Percentiles rank a stretch among this genome's conserved stretches.
Conservation (phyloP, 148 eudicot genomes). For the Hydrangea macrophylla region DNA sequence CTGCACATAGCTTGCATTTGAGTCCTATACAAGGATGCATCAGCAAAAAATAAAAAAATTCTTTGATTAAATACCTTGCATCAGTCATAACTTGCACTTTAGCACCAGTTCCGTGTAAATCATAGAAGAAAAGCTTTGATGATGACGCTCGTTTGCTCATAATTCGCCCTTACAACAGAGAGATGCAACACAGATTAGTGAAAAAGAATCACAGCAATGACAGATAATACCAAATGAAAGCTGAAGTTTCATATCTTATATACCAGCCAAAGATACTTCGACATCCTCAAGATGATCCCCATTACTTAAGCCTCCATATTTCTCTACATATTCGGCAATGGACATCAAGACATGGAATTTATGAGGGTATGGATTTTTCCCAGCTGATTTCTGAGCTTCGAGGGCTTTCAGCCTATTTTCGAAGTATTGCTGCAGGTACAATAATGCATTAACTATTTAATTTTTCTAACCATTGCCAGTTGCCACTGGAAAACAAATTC, state of each 20-base stretch:
- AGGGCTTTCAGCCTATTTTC: slow-evolving; percentile 78
- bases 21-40: background rate
- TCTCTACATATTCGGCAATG: slow-evolving; percentile 51
- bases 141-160: slow-evolving; percentile 95
- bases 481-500: no score
- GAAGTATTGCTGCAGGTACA: slow-evolving; percentile 69
- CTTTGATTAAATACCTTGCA: slow-evolving; percentile 53
- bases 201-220: background rate
- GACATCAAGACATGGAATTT: slow-evolving; percentile 59
- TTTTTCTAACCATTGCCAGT: no score
- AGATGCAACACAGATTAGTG: background rate
- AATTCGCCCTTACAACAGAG: slow-evolving; percentile 56
- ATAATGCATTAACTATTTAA: no score
- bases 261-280: slow-evolving; percentile 74
- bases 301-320: slow-evolving; percentile 49
- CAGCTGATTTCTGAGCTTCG: slow-evolving; percentile 65
- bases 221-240: background rate
- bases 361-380: slow-evolving; percentile 84
- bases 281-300: slow-evolving; percentile 75
- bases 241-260: background rate
- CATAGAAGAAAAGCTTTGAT: slow-evolving; percentile 80
- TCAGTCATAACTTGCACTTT: slow-evolving; percentile 95
- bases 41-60: background rate
- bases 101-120: slow-evolving; percentile 67
- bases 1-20: background rate